Evolutionary conservation across 108 stramenopile genomes (phyloP).

Genomic region (Nannochloropsis oceanica): DNA sequence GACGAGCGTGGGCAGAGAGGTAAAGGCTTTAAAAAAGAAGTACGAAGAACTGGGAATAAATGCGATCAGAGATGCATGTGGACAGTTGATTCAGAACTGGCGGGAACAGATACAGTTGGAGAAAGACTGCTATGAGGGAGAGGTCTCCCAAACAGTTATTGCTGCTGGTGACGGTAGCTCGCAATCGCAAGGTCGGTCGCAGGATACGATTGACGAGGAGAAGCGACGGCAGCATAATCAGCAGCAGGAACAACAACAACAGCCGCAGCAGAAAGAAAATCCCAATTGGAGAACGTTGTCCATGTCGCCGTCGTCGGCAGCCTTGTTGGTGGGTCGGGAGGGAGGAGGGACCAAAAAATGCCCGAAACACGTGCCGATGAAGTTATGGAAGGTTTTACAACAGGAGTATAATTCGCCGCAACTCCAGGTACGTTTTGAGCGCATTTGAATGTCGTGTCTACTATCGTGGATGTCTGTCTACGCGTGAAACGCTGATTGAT

Average conservation of each 20-base stretch:
- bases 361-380: neutral
- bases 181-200: neutral
- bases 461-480: neutral
- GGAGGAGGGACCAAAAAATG: neutral
- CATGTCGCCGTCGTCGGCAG: too few relatives aligned
- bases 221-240: too few relatives aligned
- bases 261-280: too few relatives aligned
- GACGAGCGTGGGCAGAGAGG: neutral
- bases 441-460: neutral
- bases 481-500: neutral
- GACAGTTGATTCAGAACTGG: neutral
- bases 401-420: slow-evolving; percentile 8
- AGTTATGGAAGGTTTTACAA: slow-evolving; percentile 3
- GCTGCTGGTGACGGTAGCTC: neutral
- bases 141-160: neutral
- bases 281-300: too few relatives aligned
- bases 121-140: neutral
- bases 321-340: neutral
- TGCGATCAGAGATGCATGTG: neutral
- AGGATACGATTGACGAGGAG: neutral
- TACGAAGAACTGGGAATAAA: neutral
- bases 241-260: too few relatives aligned
- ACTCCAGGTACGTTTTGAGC: slow-evolving; percentile 1
- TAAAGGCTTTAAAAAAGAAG: neutral
- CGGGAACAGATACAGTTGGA: neutral